A percentile compares a stretch with the other conserved stretches of the same genome.
Evolutionary conservation across 2,329 filamentous ascomycete species (phyloP).

Genomic region (Fusarium scirpi): DNA sequence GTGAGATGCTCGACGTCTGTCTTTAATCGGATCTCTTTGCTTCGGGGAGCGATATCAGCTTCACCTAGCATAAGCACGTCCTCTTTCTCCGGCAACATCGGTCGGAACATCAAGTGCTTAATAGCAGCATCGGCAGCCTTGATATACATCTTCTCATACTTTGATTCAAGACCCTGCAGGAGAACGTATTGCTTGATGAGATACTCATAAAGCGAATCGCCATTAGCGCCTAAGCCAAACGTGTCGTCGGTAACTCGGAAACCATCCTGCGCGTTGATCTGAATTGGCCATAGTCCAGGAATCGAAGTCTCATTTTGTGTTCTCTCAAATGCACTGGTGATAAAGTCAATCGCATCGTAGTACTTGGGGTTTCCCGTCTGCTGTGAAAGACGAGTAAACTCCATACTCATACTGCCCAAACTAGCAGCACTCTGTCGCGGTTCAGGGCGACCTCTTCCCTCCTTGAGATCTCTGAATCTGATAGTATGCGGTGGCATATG

Average conservation of each 20-base stretch:
- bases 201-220: slow-evolving; percentile 73
- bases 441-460: slow-evolving; percentile 51
- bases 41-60: slow-evolving; percentile 58
- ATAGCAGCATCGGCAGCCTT: slow-evolving; percentile 68
- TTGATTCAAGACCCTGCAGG: slow-evolving; percentile 66
- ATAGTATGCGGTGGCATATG: slow-evolving; percentile 67
- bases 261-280: slow-evolving; percentile 59
- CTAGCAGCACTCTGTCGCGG: slow-evolving; percentile 46
- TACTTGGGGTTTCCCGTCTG: slow-evolving; percentile 69
- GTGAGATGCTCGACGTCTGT: slow-evolving; percentile 66
- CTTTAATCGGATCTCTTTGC: slow-evolving; percentile 45
- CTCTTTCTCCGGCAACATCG: slow-evolving; percentile 67
- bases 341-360: slow-evolving; percentile 70
- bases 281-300: slow-evolving; percentile 71
- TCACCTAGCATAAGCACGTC: slow-evolving; percentile 68
- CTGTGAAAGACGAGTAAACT: slow-evolving; percentile 73
- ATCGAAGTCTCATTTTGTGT: slow-evolving; percentile 65
- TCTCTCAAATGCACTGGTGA: slow-evolving; percentile 65
- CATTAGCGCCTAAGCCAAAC: slow-evolving; percentile 62
- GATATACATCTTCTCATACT: slow-evolving; percentile 54
- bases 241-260: slow-evolving; percentile 51
- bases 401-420: slow-evolving; percentile 69
- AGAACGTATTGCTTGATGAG: slow-evolving; percentile 74
- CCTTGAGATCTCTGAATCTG: slow-evolving; percentile 56
- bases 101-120: slow-evolving; percentile 72